These are phyloP conservation scores for Vicia sativa DNA, from an alignment of 306 rosid species.

Conservation along the genomic window DNA sequence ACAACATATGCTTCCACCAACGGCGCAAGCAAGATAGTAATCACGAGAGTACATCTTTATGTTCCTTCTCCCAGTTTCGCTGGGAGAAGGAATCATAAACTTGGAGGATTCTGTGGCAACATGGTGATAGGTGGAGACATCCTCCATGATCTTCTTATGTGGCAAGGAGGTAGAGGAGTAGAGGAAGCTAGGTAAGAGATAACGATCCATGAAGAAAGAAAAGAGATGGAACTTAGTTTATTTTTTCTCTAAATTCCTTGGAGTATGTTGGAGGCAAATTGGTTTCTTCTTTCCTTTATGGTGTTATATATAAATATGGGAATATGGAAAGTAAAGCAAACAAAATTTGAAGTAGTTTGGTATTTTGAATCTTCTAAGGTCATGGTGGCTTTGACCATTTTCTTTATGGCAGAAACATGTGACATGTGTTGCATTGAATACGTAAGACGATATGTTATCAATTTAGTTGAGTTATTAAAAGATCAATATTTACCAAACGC, in stretches of 20 bases:
- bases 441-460: neutral
- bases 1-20: slow-evolving; percentile 79
- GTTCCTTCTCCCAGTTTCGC: slow-evolving; percentile 42
- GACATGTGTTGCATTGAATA: neutral
- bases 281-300: neutral
- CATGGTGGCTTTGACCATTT: neutral
- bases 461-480: neutral
- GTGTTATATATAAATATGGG: neutral
- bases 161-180: slow-evolving; percentile 42
- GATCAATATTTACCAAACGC: neutral
- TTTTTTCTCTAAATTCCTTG: neutral
- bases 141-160: neutral
- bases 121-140: neutral
- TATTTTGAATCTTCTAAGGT: neutral
- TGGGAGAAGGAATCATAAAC: slow-evolving; percentile 61
- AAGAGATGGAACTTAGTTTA: neutral
- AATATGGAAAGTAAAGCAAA: neutral
- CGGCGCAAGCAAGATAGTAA: slow-evolving; percentile 74
- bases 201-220: slow-evolving; percentile 24
- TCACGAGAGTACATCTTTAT: slow-evolving; percentile 80
- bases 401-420: neutral
- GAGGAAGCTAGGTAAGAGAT: slow-evolving; percentile 74
- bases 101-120: neutral
- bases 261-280: neutral
- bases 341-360: neutral